Evolutionary conservation across 2,329 filamentous ascomycete genomes (phyloP).

Genomic region (Fusarium neocosmosporiellum): DNA sequence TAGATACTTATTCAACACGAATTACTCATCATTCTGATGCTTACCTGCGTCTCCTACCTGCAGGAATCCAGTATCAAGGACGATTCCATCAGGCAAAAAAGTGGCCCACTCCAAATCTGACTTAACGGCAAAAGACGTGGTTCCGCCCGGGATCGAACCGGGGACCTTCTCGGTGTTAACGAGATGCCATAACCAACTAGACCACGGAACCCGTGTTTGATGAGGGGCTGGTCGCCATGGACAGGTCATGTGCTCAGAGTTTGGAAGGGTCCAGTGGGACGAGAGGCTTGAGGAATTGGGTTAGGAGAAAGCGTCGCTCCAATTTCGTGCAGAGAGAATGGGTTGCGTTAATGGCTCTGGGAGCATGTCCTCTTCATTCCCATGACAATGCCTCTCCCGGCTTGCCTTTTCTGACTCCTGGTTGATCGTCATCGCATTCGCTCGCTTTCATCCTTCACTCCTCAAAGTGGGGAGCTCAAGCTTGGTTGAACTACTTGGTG

Average conservation of each 20-base stretch:
- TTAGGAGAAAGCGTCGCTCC: background rate
- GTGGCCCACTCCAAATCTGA: background rate
- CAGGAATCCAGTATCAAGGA: background rate
- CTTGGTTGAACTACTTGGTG: background rate
- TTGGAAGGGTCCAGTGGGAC: background rate
- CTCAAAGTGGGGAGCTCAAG: background rate
- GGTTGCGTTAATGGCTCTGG: background rate
- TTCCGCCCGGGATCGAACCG: conserved; percentile 29
- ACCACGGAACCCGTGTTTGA: conserved; percentile 16
- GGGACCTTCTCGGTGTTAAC: conserved; percentile 34
- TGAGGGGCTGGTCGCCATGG: accelerated
- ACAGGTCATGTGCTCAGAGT: background rate
- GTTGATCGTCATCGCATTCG: background rate
- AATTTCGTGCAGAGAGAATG: background rate
- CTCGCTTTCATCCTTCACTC: background rate
- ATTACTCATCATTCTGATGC: background rate
- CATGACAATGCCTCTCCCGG: background rate
- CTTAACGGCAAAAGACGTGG: conserved; percentile 1
- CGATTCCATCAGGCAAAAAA: background rate
- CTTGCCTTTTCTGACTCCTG: background rate
- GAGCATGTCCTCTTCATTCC: background rate
- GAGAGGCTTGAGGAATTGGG: background rate
- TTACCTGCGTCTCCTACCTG: background rate
- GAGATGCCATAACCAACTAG: conserved; percentile 34
- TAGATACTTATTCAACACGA: background rate